These are phyloP conservation scores for Podaxis carcinomalis DNA, from an alignment of 768 basidiomycete species.

Conservation along the genomic window DNA sequence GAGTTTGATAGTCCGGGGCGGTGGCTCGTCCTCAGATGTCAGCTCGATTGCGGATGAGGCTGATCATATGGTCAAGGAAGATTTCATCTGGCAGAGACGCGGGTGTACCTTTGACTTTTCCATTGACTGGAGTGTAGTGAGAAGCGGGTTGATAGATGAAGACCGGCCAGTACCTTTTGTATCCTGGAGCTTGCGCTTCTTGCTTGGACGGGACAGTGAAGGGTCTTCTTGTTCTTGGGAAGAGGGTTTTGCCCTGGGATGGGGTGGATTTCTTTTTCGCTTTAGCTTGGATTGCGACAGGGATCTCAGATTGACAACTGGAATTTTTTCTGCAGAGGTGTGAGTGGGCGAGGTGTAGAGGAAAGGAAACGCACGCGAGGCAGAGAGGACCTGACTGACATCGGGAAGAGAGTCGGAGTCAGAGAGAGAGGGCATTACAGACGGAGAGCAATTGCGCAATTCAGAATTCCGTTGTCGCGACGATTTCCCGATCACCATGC, in stretches of 20 bases:
- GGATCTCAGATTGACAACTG: neutral
- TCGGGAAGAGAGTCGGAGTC: constrained; percentile 7
- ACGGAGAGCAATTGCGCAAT: neutral
- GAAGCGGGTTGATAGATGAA: neutral
- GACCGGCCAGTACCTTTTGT: neutral
- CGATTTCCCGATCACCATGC: neutral
- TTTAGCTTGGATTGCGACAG: no score
- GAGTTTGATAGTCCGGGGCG: constrained; percentile 3
- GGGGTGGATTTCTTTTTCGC: neutral
- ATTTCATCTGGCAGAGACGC: neutral
- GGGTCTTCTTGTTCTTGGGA: neutral
- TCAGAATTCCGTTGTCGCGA: neutral
- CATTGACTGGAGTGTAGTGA: neutral
- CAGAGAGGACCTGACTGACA: neutral
- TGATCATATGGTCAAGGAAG: neutral
- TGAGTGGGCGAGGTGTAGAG: neutral
- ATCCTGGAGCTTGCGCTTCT: neutral
- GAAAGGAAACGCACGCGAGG: neutral
- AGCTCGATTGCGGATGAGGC: constrained; percentile 7
- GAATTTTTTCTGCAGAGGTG: neutral
- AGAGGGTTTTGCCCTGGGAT: neutral
- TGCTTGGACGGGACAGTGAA: neutral
- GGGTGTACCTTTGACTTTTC: constrained; percentile 1
- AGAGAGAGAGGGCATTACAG: constrained; percentile 1
- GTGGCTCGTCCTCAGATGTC: constrained; percentile 14